A percentile compares a stretch with the other conserved stretches of the same genome.
Evolutionary conservation across 371 early-diverging fungal species (phyloP).

Genomic region (Mucor circinelloides): DNA sequence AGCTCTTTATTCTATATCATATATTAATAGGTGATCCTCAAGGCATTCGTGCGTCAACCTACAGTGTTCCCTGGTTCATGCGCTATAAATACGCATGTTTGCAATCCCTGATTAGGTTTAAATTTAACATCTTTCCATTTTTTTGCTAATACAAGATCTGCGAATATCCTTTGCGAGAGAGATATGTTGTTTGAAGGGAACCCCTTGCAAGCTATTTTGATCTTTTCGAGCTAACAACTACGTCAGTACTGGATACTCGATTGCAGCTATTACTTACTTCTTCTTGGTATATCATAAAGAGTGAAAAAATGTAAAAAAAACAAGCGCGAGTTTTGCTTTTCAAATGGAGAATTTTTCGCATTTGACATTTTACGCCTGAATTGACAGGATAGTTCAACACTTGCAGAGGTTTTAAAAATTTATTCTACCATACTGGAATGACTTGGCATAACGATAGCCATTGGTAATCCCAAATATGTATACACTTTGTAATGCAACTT

Average conservation of each 20-base stretch:
- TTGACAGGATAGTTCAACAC: neutral
- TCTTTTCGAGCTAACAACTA: slow-evolving; percentile 12
- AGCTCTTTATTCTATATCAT: neutral
- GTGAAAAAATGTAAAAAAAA: neutral
- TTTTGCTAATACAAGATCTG: slow-evolving; percentile 26
- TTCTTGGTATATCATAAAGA: neutral
- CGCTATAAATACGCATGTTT: slow-evolving; percentile 23
- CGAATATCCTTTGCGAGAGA: slow-evolving; percentile 17
- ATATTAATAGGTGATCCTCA: neutral
- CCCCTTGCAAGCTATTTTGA: neutral
- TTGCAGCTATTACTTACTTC: neutral
- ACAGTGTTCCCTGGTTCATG: slow-evolving; percentile 21
- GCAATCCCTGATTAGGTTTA: slow-evolving; percentile 7
- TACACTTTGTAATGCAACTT: neutral
- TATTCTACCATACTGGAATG: neutral
- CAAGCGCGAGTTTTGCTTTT: neutral
- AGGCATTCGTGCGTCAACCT: neutral
- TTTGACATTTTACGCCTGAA: neutral
- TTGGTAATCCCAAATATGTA: neutral
- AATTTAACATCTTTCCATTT: slow-evolving; percentile 29
- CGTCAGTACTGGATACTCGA: neutral
- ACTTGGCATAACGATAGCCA: neutral
- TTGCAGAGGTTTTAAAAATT: neutral
- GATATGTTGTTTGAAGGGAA: slow-evolving; percentile 1
- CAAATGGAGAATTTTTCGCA: neutral